Evolutionary conservation across 441 rosid genomes (phyloP).

Genomic region (Geranium incanum): DNA sequence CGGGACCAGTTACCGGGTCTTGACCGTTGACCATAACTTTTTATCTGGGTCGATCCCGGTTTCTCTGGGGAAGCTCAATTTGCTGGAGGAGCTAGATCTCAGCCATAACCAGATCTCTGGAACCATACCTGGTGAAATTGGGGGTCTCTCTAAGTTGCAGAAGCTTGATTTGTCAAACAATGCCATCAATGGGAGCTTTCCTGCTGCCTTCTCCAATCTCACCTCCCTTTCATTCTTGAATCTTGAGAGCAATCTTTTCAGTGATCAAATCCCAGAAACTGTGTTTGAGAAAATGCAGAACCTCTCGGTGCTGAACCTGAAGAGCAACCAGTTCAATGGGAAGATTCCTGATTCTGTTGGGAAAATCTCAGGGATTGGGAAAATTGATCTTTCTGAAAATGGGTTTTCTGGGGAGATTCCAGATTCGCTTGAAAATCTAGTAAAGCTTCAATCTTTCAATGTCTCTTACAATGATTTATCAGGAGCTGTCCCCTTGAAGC

Average conservation of each 20-base stretch:
- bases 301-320: slow-evolving; percentile 55
- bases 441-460: slow-evolving; percentile 44
- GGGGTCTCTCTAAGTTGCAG: slow-evolving; percentile 40
- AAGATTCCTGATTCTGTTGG: slow-evolving; percentile 38
- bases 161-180: slow-evolving; percentile 62
- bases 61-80: slow-evolving; percentile 34
- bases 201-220: slow-evolving; percentile 34
- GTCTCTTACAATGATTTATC: slow-evolving; percentile 59
- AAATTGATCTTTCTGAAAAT: slow-evolving; percentile 51
- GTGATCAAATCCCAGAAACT: slow-evolving; percentile 40
- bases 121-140: slow-evolving; percentile 44
- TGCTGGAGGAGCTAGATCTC: slow-evolving; percentile 37
- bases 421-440: slow-evolving; percentile 30
- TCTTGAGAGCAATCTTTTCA: slow-evolving; percentile 46
- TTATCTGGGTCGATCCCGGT: slow-evolving; percentile 42
- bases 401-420: slow-evolving; percentile 50
- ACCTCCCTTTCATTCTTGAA: slow-evolving; percentile 39
- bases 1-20: slow-evolving; percentile 26
- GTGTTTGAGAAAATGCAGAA: slow-evolving; percentile 38
- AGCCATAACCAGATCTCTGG: slow-evolving; percentile 66
- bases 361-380: slow-evolving; percentile 36
- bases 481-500: slow-evolving; percentile 44
- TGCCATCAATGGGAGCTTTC: slow-evolving; percentile 48
- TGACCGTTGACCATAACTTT: slow-evolving; percentile 38
- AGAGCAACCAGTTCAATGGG: slow-evolving; percentile 43